These are phyloP conservation scores for Drechmeria coniospora DNA, from an alignment of 2,329 filamentous ascomycete species.

Conservation along the genomic window DNA sequence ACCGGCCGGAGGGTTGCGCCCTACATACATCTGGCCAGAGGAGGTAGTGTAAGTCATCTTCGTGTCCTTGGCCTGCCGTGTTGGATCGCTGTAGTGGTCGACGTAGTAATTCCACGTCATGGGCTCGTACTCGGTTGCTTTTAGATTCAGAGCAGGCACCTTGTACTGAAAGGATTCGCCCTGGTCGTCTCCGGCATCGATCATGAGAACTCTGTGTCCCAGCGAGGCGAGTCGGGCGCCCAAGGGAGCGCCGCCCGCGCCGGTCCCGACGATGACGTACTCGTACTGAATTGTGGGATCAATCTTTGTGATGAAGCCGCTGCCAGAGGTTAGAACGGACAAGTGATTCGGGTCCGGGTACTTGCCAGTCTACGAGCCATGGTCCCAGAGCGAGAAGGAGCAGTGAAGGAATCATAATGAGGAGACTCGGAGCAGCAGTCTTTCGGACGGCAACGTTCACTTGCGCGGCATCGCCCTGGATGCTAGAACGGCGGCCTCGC, in stretches of 20 bases:
- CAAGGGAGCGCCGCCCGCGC: constrained; percentile 41
- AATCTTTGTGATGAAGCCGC: too few species aligned
- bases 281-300: too few species aligned
- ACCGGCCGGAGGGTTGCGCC: constrained; percentile 34
- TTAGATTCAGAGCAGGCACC: constrained; percentile 34
- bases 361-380: too few species aligned
- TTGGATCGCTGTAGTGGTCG: constrained; percentile 38
- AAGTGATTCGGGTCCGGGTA: too few species aligned
- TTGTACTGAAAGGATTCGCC: constrained; percentile 29
- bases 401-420: too few species aligned
- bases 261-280: constrained; percentile 47
- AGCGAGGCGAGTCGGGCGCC: constrained; percentile 43
- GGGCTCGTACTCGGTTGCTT: constrained; percentile 33
- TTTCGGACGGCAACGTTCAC: too few species aligned
- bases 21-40: constrained; percentile 33
- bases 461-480: too few species aligned
- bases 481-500: too few species aligned
- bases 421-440: too few species aligned
- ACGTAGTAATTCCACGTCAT: constrained; percentile 46
- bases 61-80: constrained; percentile 35
- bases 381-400: too few species aligned
- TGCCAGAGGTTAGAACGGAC: too few species aligned
- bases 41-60: constrained; percentile 39
- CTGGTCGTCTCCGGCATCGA: constrained; percentile 45
- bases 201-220: constrained; percentile 43